A percentile compares a stretch with the other conserved stretches of the same genome.
Conservation (phyloP, 2,329 filamentous ascomycete species). For the Trichophyton rubrum region DNA sequence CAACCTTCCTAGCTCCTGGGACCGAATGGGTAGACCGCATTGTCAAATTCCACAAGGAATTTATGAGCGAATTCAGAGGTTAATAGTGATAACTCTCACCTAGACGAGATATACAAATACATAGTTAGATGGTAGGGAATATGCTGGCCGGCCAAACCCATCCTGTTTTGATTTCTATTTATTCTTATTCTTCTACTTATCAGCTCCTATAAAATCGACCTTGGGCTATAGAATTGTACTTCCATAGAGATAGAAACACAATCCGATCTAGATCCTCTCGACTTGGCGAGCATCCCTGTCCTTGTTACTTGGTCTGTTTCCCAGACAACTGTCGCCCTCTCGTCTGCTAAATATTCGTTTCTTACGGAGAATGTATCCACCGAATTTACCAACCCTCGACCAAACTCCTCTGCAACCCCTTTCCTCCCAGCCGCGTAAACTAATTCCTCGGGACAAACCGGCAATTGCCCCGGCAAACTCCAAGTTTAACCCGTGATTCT, state of each 20-base stretch:
- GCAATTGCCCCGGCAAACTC: background rate
- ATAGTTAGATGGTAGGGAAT: background rate
- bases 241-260: background rate
- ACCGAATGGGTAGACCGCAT: constrained; percentile 88
- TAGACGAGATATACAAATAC: background rate
- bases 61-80: constrained; percentile 66
- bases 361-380: no score
- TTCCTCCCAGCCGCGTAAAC: background rate
- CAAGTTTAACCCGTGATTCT: background rate
- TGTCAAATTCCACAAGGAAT: constrained; percentile 78
- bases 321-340: background rate
- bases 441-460: background rate
- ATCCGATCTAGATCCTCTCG: background rate
- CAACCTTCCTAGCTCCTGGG: constrained; percentile 89
- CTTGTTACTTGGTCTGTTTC: background rate
- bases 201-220: background rate
- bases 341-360: background rate
- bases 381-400: background rate
- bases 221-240: background rate
- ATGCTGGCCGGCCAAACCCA: background rate
- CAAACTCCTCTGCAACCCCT: background rate
- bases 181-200: background rate
- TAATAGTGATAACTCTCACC: background rate
- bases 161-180: no score
- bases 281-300: background rate